These are phyloP conservation scores for Jatropha multifida DNA, from an alignment of 441 rosid genomes.

Conservation along the genomic window DNA sequence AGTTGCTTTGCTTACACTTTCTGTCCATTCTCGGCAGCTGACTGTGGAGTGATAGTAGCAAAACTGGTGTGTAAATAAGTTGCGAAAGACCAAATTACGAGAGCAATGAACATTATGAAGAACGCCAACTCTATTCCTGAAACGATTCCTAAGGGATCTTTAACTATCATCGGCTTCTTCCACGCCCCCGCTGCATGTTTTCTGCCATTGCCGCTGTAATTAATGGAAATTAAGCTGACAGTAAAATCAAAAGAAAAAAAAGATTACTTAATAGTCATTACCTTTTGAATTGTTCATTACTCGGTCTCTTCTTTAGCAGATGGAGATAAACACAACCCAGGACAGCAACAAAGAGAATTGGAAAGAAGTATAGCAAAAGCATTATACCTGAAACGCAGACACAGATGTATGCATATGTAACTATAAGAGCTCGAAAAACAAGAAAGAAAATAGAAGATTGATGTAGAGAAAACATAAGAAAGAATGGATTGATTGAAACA, in stretches of 20 bases:
- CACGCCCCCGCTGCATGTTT: slow-evolving; percentile 13
- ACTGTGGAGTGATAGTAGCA: slow-evolving; percentile 18
- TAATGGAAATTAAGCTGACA: too few relatives aligned
- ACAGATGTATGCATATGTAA: background rate
- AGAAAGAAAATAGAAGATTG: background rate
- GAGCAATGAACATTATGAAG: slow-evolving; percentile 42
- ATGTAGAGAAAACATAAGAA: background rate
- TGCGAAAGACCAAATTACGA: slow-evolving; percentile 46
- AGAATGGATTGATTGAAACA: background rate
- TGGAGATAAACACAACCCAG: slow-evolving; percentile 54
- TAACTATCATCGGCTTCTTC: slow-evolving; percentile 41
- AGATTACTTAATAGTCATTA: background rate
- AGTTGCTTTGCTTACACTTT: slow-evolving; percentile 8
- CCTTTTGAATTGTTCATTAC: slow-evolving; percentile 4
- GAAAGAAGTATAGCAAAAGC: slow-evolving; percentile 37
- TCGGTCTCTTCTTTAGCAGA: slow-evolving; percentile 19
- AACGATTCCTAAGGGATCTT: slow-evolving; percentile 54
- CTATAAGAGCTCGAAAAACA: too few relatives aligned
- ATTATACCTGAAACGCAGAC: slow-evolving; percentile 28
- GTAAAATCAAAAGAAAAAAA: background rate
- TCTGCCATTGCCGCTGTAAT: slow-evolving; percentile 4
- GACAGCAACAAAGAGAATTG: slow-evolving; percentile 47
- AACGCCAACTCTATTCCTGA: slow-evolving; percentile 42
- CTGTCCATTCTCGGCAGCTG: slow-evolving; percentile 17
- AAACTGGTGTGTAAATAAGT: slow-evolving; percentile 33